Conservation (phyloP, 768 basidiomycete genomes). For the Lactarius vividus region DNA sequence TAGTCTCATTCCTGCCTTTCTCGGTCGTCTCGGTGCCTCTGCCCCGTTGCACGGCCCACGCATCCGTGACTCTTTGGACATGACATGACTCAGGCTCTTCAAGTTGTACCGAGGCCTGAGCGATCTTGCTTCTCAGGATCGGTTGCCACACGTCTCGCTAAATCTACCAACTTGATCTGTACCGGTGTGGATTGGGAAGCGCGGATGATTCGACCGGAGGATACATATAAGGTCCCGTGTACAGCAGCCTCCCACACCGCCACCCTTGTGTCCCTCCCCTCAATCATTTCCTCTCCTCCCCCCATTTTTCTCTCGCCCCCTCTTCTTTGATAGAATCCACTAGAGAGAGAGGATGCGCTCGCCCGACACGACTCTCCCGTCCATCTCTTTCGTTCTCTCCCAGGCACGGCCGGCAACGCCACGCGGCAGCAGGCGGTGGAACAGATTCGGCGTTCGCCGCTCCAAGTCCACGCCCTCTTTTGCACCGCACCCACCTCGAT, state of each 20-base stretch:
- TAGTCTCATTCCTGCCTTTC: background rate
- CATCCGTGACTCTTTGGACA: background rate
- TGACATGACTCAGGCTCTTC: background rate
- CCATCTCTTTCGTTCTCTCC: conserved; percentile 27
- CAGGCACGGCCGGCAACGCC: background rate
- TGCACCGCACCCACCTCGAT: conserved; percentile 23
- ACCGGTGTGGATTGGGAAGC: background rate
- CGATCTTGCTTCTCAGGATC: background rate
- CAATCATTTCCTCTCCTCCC: background rate
- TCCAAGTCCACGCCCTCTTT: conserved; percentile 19
- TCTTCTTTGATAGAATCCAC: background rate
- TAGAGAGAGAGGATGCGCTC: conserved; percentile 20
- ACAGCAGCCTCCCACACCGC: background rate
- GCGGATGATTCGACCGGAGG: background rate
- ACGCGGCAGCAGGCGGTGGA: conserved; percentile 5
- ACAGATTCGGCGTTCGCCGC: conserved; percentile 9
- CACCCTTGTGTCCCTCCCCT: background rate
- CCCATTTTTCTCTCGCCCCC: background rate
- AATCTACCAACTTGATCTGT: background rate
- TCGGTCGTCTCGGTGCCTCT: background rate
- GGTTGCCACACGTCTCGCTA: background rate
- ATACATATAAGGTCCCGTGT: background rate
- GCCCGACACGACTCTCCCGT: conserved; percentile 24
- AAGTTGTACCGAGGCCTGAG: background rate
- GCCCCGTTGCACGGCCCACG: background rate